phyloP scores from a whole-genome alignment of 306 rosid species.

The Macrotyloma uniflorum region DNA sequence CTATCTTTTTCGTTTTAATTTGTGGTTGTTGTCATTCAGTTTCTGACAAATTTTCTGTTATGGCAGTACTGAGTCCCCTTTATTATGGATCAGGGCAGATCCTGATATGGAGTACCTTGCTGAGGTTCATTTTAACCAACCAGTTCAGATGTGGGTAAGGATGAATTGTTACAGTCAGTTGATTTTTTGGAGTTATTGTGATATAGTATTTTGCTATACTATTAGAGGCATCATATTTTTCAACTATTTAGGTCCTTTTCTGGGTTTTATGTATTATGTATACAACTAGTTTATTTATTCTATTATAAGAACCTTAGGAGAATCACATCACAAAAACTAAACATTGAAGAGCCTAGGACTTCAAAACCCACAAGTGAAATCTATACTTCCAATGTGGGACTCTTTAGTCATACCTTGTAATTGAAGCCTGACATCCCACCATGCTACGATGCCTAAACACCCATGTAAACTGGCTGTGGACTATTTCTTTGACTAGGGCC shows the following conservation, averaged over 20 bases:
- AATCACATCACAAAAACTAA: neutral
- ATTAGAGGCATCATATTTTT: neutral
- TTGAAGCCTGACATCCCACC: neutral
- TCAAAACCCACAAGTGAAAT: neutral
- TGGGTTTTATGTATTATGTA: neutral
- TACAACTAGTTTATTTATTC: neutral
- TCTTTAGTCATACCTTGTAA: neutral
- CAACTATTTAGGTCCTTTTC: neutral
- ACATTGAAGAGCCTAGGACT: neutral
- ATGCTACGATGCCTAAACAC: neutral
- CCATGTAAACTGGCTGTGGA: neutral
- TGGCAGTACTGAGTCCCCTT: constrained; percentile 84
- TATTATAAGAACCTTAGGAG: neutral
- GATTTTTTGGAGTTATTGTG: constrained; percentile 19
- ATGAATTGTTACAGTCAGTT: constrained; percentile 29
- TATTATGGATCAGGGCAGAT: constrained; percentile 96
- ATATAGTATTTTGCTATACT: constrained; percentile 7
- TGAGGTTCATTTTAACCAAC: constrained; percentile 87
- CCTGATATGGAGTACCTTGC: constrained; percentile 99
- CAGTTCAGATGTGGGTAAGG: constrained; percentile 99
- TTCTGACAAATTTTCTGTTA: constrained; percentile 25
- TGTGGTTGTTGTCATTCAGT: constrained; percentile 10
- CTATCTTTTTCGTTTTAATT: neutral
- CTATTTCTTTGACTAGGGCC: neutral
- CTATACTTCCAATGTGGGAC: neutral